Evolutionary conservation across 805 yeast species (phyloP), one percentile per base, ranked within the genome.

Genomic region (Brettanomyces naardenensis): DNA sequence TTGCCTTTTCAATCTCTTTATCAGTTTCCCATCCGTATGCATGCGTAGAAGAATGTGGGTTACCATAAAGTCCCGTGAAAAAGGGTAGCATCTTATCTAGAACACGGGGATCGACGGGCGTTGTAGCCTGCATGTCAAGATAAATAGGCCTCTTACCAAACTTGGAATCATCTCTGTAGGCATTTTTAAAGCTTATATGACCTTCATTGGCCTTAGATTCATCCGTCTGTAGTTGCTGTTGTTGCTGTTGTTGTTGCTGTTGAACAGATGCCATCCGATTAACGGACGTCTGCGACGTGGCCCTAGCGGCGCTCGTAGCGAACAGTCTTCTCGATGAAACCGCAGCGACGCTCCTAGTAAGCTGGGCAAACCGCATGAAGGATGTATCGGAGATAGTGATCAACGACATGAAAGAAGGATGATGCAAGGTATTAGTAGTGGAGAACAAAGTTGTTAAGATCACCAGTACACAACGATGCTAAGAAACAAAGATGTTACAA

Each of bases 11-110:
- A 14, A 92, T 92, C 42, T 81, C 95, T 45, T 73, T 75, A 42
- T 90, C 96, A 3, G 98, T 85, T 65, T 92, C 99, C 99, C 99
- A 92, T 26, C 99, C 99, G 58, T 90, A 92, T 5, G 95, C 75
- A 58, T 92, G 99, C 2, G 98, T 92, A 42, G 92, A 78, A 5
- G 96, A 87, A 63, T 92, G 99, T 18, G 99, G 99, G 59, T 92
- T 92, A 44, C 99, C 99, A 58, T 87, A 92, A 40, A 86, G 69
- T 4, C 97, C 97, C 2, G 97, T 90, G 59, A 75, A 83, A 55
- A 80, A 87, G 50, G 74, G 76, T 49, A 86, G 58, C 95, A 86
- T 87, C 48, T 78, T 80, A 56, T 86, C 95, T 48, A 92, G 64
- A 7, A 92, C 99, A 39, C 99, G 71, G 23, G 98, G 98, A 57